A percentile compares a stretch with the other conserved stretches of the same genome.
Conservation (phyloP, 106 monocot genomes). For the Dioscorea alata region DNA sequence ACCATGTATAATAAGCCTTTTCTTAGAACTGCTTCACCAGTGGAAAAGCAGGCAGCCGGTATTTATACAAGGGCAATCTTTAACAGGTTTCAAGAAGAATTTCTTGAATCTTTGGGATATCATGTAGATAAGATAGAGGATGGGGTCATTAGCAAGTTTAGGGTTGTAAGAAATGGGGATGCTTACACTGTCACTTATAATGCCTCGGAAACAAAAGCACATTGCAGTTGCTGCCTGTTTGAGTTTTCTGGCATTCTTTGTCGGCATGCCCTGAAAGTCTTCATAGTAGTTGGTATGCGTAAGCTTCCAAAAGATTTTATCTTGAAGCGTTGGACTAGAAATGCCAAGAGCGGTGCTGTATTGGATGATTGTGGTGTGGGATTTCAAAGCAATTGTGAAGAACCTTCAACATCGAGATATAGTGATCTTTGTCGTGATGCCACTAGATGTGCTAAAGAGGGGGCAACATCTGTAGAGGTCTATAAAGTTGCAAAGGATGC, state of each 20-base stretch:
- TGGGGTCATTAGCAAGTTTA: conserved; percentile 39
- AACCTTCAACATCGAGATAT: conserved; percentile 48
- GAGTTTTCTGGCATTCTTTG: conserved; percentile 68
- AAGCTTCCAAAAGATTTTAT: conserved; percentile 56
- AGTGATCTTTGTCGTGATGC: conserved; percentile 59
- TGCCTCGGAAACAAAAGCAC: conserved; percentile 35
- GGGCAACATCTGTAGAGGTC: conserved; percentile 44
- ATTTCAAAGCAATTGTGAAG: conserved; percentile 35
- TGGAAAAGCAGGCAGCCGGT: conserved; percentile 64
- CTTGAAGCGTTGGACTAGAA: conserved; percentile 68
- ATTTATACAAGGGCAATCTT: conserved; percentile 62
- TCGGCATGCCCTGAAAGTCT: conserved; percentile 55
- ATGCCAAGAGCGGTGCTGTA: conserved; percentile 41
- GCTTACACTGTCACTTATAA: conserved; percentile 36
- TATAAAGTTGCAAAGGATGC: conserved; percentile 60
- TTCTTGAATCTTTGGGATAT: conserved; percentile 58
- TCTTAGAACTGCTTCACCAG: conserved; percentile 58
- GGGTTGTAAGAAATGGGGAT: conserved; percentile 38
- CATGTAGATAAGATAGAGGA: conserved; percentile 51
- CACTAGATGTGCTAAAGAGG: conserved; percentile 59
- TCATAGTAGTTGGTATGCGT: conserved; percentile 42
- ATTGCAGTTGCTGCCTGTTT: conserved; percentile 63
- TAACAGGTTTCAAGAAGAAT: conserved; percentile 59
- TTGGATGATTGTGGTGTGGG: conserved; percentile 50
- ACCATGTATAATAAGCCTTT: conserved; percentile 48